Evolutionary conservation across 305 asterid species (phyloP), one percentile per base, ranked within the genome.

Genomic region (Solanum chacoense): DNA sequence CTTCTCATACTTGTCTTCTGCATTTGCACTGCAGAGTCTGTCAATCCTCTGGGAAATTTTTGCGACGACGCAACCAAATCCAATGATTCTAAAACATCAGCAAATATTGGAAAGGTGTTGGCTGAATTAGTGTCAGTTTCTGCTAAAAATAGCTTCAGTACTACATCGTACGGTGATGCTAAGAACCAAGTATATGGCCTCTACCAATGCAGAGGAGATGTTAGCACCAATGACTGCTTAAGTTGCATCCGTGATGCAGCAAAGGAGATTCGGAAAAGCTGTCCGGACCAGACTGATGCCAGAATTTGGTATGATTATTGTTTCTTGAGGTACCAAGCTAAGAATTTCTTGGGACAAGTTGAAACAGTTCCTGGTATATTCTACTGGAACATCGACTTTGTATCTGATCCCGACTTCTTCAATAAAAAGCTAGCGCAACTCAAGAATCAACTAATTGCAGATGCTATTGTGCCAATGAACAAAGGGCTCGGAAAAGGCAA

Each of bases 301-400:
- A 94, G 93, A 77, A 91, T 95, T 13, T 95, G 98, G 98, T 95
- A 95, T 11, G 99, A 97, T 36, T 94, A 89, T 86, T 97, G 99
- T 88, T 94, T 95, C 65, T n/a, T 97, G 55, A 91, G 96, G 89
- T 95, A 95, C 78, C 88, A 67, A 20, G 88, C 88, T 0, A 20
- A 13, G 1, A 87, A 91, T 1, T 96, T 96, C 93, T 91, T 91
- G 20, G 97, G 95, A 22, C 88, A 85, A 8, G 91, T 93, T 0
- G 99, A 96, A 29, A 91, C 95, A 1, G 73, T 92, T 2, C 31
- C 24, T 34, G 98, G 98, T 1, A 37, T 91, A 24, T 85, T 88
- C 89, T 87, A 91, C 87, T 45, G 36, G 86, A 96, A 97, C 37
- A 92, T 92, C 3, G 87, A 88, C 24, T 93, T 95, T 36, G 99